Percentiles rank a stretch among this genome's conserved stretches.
Evolutionary conservation across 257 asterid genomes (phyloP).

Genomic region (Plectranthus barbatus): DNA sequence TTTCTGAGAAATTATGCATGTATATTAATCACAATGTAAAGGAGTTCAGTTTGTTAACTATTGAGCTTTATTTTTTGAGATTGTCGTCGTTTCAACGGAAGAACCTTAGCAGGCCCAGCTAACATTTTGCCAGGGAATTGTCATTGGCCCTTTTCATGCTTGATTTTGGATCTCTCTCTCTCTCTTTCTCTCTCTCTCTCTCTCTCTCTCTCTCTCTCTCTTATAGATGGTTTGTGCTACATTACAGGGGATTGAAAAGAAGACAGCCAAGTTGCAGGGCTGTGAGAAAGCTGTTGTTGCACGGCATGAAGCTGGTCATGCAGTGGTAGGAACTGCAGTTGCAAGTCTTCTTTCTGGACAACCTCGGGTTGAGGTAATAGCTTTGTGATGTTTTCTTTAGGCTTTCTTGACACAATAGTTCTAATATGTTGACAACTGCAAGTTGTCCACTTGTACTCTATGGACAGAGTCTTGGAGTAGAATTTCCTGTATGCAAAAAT

Average conservation of each 20-base stretch:
- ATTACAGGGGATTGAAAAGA: constrained; percentile 92
- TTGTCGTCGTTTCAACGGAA: too few species aligned
- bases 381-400: constrained; percentile 3
- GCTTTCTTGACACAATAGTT: neutral
- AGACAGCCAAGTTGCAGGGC: constrained; percentile 87
- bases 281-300: constrained; percentile 98
- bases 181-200: too few species aligned
- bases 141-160: neutral
- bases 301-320: constrained; percentile 99
- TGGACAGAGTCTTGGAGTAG: neutral
- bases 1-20: too few species aligned
- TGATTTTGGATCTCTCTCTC: constrained; percentile 7
- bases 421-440: neutral
- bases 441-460: neutral
- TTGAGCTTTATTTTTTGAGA: too few species aligned
- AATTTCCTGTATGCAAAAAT: neutral
- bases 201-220: constrained; percentile 12
- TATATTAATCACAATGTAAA: too few species aligned
- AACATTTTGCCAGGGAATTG: too few species aligned
- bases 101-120: too few species aligned
- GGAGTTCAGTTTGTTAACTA: too few species aligned
- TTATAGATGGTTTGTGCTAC: constrained; percentile 4
- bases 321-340: constrained; percentile 97
- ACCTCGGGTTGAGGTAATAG: constrained; percentile 90
- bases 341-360: constrained; percentile 95